Evolutionary conservation across 2,329 filamentous ascomycete species (phyloP).

Genomic region (Cucurbitaria berberidis): DNA sequence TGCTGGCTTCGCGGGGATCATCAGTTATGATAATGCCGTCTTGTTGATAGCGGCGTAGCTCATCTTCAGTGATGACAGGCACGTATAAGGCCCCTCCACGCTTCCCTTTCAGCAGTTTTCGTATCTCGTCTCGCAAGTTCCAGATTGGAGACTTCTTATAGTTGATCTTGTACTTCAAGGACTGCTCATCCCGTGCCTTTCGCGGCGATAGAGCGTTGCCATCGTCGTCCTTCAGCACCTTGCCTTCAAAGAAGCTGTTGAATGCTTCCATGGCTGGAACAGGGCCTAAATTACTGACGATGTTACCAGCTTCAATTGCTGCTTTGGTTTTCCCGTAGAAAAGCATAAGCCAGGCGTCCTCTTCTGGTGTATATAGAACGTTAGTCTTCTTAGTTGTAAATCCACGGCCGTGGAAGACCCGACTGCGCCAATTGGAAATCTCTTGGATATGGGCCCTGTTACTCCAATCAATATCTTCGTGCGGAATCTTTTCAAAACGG

Average conservation of each 20-base stretch:
- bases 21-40: conserved; percentile 6
- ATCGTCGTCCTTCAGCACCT: conserved; percentile 2
- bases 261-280: background rate
- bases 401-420: conserved; percentile 1
- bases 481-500: background rate
- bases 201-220: background rate
- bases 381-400: conserved; percentile 1
- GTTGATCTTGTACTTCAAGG: background rate
- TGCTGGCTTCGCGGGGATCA: background rate
- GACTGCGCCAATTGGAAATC: conserved; percentile 7
- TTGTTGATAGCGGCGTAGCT: conserved; percentile 8
- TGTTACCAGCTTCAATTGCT: conserved; percentile 2
- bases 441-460: conserved; percentile 1
- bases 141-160: background rate
- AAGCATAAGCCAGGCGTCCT: conserved; percentile 22
- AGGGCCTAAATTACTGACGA: background rate
- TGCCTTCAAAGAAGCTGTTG: conserved; percentile 14
- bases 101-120: background rate
- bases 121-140: background rate
- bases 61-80: conserved; percentile 11
- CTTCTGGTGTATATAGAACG: conserved; percentile 8
- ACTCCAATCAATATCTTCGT: conserved; percentile 9
- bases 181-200: background rate
- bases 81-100: conserved; percentile 6
- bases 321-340: conserved; percentile 16